Percentiles rank a stretch among this genome's conserved stretches.
phyloP scores from a whole-genome alignment of 495 filamentous ascomycete species.

The Annulohypoxylon bovei region DNA sequence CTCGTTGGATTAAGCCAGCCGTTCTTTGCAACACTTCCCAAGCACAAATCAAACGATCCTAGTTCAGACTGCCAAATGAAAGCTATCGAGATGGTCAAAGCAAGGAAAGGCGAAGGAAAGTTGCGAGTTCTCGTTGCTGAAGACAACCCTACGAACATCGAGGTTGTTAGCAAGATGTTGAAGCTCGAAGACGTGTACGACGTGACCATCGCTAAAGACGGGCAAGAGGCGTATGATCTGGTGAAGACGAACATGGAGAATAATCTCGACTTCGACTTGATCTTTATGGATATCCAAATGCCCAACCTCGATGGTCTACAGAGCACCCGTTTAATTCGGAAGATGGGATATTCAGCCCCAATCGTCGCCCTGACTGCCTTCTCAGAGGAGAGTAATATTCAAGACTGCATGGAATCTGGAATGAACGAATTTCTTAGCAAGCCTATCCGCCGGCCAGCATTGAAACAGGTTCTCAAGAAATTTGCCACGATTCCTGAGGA shows the following conservation, averaged over 20 bases:
- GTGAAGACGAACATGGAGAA: constrained; percentile 85
- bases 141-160: constrained; percentile 94
- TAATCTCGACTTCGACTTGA: constrained; percentile 77
- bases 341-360: constrained; percentile 86
- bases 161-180: constrained; percentile 75
- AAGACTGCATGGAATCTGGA: constrained; percentile 79
- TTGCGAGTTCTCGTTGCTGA: constrained; percentile 91
- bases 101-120: constrained; percentile 67
- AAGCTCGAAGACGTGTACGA: constrained; percentile 70
- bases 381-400: constrained; percentile 87
- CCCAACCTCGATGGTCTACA: constrained; percentile 90
- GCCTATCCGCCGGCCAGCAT: constrained; percentile 81
- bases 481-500: constrained; percentile 67
- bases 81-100: constrained; percentile 60
- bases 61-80: constrained; percentile 54
- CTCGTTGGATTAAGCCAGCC: constrained; percentile 86
- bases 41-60: constrained; percentile 15
- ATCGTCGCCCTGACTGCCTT: constrained; percentile 94
- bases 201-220: constrained; percentile 83
- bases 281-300: constrained; percentile 98
- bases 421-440: constrained; percentile 81
- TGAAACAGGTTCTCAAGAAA: constrained; percentile 84
- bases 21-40: constrained; percentile 75
- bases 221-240: constrained; percentile 86
- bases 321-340: constrained; percentile 84